Evolutionary conservation across 1,139 yeast species (phyloP).

Genomic region (Debaryomyces robertsiae): DNA sequence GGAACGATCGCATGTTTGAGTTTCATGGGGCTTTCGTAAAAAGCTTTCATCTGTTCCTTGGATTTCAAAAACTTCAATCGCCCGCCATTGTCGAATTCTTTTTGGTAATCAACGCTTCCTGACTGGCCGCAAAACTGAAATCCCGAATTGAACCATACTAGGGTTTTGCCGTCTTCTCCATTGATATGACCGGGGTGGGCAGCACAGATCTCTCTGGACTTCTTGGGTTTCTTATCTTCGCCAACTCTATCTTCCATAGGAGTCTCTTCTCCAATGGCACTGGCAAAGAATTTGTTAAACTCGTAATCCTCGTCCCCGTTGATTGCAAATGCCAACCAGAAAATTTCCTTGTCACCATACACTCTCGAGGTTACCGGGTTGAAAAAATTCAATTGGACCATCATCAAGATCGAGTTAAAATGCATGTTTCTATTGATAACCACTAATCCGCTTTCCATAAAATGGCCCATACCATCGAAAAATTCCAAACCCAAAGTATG

Average conservation of each 20-base stretch:
- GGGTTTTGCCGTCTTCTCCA: slow-evolving; percentile 32
- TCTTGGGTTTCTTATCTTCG: slow-evolving; percentile 22
- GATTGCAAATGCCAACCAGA: slow-evolving; percentile 36
- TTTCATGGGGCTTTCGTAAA: slow-evolving; percentile 26
- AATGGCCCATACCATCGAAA: slow-evolving; percentile 34
- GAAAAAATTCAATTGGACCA: slow-evolving; percentile 32
- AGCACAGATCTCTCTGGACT: slow-evolving; percentile 40
- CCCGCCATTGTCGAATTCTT: slow-evolving; percentile 24
- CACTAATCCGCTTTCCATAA: slow-evolving; percentile 37
- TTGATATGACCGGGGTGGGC: slow-evolving; percentile 48
- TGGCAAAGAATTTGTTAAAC: slow-evolving; percentile 32
- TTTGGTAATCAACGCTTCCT: slow-evolving; percentile 25
- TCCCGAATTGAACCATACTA: slow-evolving; percentile 41
- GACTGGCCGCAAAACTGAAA: slow-evolving; percentile 34
- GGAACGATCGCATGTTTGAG: slow-evolving; percentile 34
- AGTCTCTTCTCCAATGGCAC: slow-evolving; percentile 33
- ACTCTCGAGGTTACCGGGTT: slow-evolving; percentile 26
- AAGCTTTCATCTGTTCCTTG: slow-evolving; percentile 22
- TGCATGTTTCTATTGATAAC: slow-evolving; percentile 31
- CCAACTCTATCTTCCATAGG: slow-evolving; percentile 24
- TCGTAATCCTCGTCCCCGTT: slow-evolving; percentile 37
- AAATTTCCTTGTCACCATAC: slow-evolving; percentile 40
- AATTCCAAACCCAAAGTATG: slow-evolving; percentile 25
- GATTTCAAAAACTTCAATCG: slow-evolving; percentile 24
- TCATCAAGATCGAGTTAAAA: slow-evolving; percentile 31